Base-by-base conservation (phyloP, 2,329 filamentous ascomycete species). In the Escovopsis weberi region DNA sequence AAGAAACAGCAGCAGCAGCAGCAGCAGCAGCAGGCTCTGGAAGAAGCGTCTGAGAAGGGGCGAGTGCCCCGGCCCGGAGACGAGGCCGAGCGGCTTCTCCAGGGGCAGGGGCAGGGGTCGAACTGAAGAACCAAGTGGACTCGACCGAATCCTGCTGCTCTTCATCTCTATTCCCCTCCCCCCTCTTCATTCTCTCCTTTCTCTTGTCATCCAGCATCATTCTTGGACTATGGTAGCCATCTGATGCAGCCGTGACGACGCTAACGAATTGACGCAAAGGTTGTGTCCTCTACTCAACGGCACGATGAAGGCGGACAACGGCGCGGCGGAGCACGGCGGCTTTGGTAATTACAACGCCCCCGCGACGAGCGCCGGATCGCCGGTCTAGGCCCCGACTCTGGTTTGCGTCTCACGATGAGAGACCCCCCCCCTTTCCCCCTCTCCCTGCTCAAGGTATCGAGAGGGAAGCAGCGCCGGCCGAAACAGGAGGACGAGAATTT, bases 231-330 rank as follows among this genome's bases (percentile, higher is more conserved):
- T 42, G 40, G 37, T 15, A 15, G 15, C 15, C 15, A 15, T 15
- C 15, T 15, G 15, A 15, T 15, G 15, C 15, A 15, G 15, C 15
- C 15, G 15, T 15, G 15, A 15, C 15, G 15, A 15, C 15, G 46
- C 53, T 55, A 48, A 53, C 51, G 2, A 5, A 43, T 37, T 4
- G 26, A n/a, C 41, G 15, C 47, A 58, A 71, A 86, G 80, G 60
- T 74, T 88, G 54, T 93, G 85, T 59, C 85, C 85, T 39, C 69
- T 91, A 59, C 79, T 93, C 48, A 93, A 93, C 58, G 85, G 86
- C 41, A 85, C 82, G 30, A 82, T 82, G 67, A 81, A 82, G 50
- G 64, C 67, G 34, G 71, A 74, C 51, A 72, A 71, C 48, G 65
- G 66, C 44, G 63, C 65, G n/a, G 64, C 65, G 33, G 74, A 77